These are phyloP conservation scores for Fusarium virguliforme DNA, from an alignment of 2,329 filamentous ascomycete genomes.

Conservation along the genomic window DNA sequence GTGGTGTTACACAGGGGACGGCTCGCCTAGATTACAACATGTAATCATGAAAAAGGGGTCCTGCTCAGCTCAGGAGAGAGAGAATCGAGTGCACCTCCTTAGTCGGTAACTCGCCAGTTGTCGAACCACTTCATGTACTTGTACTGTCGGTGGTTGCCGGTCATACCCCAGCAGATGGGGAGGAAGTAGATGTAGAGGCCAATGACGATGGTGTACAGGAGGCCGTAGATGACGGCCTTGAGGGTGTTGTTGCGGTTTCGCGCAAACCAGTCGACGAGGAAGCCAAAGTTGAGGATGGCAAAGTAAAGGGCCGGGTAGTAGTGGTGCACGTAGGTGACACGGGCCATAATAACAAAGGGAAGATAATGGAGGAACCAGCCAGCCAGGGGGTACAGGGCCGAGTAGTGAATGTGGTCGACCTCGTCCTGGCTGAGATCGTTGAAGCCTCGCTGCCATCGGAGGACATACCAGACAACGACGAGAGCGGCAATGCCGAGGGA, in stretches of 20 bases:
- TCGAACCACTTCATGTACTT: conserved; percentile 94
- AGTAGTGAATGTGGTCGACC: conserved; percentile 95
- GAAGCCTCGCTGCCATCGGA: conserved; percentile 97
- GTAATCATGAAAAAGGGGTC: conserved; percentile 32
- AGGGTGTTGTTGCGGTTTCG: conserved; percentile 75
- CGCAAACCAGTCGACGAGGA: conserved; percentile 88
- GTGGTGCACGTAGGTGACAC: conserved; percentile 99
- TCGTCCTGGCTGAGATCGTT: conserved; percentile 84
- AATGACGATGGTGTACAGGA: conserved; percentile 82
- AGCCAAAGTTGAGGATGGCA: conserved; percentile 90
- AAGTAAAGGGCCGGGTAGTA: conserved; percentile 99
- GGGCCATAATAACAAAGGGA: conserved; percentile 96
- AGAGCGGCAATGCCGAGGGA: conserved; percentile 81
- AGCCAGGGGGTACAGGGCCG: conserved; percentile 89
- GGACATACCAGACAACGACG: conserved; percentile 85
- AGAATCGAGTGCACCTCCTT: conserved; percentile 33
- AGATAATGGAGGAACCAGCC: conserved; percentile 98
- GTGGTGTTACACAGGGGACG: conserved; percentile 34
- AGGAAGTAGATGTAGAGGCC: conserved; percentile 92
- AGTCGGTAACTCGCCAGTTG: conserved; percentile 86
- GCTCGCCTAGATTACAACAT: conserved; percentile 32
- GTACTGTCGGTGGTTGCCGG: conserved; percentile 86
- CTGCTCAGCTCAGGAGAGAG: conserved; percentile 21
- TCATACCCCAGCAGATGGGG: conserved; percentile 97
- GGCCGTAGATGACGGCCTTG: conserved; percentile 79